phyloP scores from a whole-genome alignment of 2,329 filamentous ascomycete genomes.

The Alternaria viburni region DNA sequence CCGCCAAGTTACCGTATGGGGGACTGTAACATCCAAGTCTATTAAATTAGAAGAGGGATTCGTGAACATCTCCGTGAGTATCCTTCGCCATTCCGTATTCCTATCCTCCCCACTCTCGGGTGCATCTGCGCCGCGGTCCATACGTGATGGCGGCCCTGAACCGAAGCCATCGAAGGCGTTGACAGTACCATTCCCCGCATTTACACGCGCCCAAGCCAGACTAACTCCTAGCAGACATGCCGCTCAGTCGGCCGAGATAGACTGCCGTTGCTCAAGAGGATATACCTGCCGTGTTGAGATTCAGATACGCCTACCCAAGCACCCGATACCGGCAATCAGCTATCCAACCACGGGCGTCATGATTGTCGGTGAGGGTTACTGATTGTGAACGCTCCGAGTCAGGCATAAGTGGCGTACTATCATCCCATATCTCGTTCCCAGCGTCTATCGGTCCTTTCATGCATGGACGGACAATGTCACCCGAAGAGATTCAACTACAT shows the following conservation, averaged over 20 bases:
- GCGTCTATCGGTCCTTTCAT: slow-evolving; percentile 6
- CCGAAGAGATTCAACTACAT: slow-evolving; percentile 9
- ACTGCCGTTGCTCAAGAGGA: not conserved
- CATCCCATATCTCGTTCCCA: slow-evolving; percentile 18
- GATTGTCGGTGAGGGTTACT: slow-evolving; percentile 17
- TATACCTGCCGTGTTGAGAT: slow-evolving; percentile 13
- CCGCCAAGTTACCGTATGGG: not conserved
- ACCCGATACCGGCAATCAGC: slow-evolving; percentile 21
- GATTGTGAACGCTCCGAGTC: slow-evolving; percentile 16
- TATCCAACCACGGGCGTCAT: not conserved
- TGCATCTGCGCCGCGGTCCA: slow-evolving; percentile 17
- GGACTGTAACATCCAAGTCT: not conserved
- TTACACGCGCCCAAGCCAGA: not conserved
- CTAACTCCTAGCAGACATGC: slow-evolving; percentile 10
- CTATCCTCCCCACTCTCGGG: slow-evolving; percentile 30
- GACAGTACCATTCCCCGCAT: slow-evolving; percentile 11
- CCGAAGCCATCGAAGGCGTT: slow-evolving; percentile 3
- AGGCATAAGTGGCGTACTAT: slow-evolving; percentile 16
- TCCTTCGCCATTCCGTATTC: slow-evolving; percentile 10
- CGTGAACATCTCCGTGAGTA: not conserved
- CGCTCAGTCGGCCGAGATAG: slow-evolving; percentile 4
- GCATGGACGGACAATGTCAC: slow-evolving; percentile 9
- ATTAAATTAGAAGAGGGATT: not conserved
- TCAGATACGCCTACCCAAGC: not conserved
- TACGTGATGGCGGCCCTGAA: slow-evolving; percentile 3